Base-by-base conservation (phyloP, 192 early-diverging fungal species). In the Paraglomus occultum region DNA sequence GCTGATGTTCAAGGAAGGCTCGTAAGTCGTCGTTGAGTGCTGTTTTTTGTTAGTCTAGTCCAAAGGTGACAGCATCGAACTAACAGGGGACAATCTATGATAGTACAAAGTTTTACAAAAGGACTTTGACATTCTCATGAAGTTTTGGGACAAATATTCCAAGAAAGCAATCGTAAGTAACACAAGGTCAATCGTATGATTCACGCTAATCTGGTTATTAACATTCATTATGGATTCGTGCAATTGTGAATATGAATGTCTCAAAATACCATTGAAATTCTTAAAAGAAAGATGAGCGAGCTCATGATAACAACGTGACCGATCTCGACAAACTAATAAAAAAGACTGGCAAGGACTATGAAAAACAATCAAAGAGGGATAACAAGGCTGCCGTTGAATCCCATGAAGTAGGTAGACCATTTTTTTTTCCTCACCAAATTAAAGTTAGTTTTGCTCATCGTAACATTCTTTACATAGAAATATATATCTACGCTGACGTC, bases 201-300 rank as follows among this genome's bases (percentile, higher is more conserved):
- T 9, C 40, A 48, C 18, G 0, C 2, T 8, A 0, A 18, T 3
- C 5, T 18, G 4, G 14, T 64, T 1, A 48, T 54, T 39, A 15
- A 52, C 15, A 23, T 38, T 62, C 15, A 8, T 15, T 20, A 22
- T 44, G 6, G 55, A 38, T 48, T 43, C n/a, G 15, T 23, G 6
- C 14, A 22, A 48, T 12, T 23, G 17, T 40, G 23, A 20, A 40
- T 15, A 66, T 52, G 14, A 12, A 40, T 42, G 11, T 53, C 10
- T 14, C 38, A 45, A 39, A 17, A 4, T 40, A 5, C 7, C 18
- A 15, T 23, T 53, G 22, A 38, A 6, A 12, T 43, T 54, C 2
- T 51, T 69, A 20, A 18, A 62, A 79, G 78, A 79, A 79, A 79
- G 78, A 79, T 59, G 78, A 79, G 45, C 73, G 38, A 52, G 70